Evolutionary conservation across 192 early-diverging fungal species (phyloP), one percentile per base, ranked within the genome.

Genomic region (Linnemannia zychae): DNA sequence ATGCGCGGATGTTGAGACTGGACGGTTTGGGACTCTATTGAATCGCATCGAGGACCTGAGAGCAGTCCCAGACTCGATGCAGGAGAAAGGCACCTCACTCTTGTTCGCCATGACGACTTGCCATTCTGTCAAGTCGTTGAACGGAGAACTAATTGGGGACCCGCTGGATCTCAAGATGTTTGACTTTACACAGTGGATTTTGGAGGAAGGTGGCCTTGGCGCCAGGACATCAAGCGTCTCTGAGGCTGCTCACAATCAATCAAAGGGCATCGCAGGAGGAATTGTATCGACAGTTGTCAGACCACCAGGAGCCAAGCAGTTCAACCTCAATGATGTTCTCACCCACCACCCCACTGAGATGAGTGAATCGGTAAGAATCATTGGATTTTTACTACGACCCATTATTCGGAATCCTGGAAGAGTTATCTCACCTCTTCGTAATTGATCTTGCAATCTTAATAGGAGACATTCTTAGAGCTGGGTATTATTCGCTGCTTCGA

Each of bases 81-180:
- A 74, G 11, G 83, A 85, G 11, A 76, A 47, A 40, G 52, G 72
- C 20, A 67, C 78, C 0, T 74, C 76, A 20, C 79, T 94, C 1
- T 66, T 94, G 49, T 91, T 92, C 63, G 92, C 93, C 16, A 91
- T 97, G 88, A 90, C 96, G 0, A 94, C 95, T 9, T 96, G 96
- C 67, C 96, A 97, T 79, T 94, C 93, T n/a, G 91, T 99, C 74
- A 99, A 99, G 86, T 91, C 98, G 13, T 93, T 99, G 1, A 88
- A 96, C 46, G 96, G 95, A 24, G 91, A 95, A 77, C 90, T 96
- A 3, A 92, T 99, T 36, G 99, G 99, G n/a, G 98, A 99, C 86
- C 98, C 98, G 7, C 89, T 99, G 60, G 99, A 99, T 82, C 84
- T 98, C 53, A 97, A 96, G 82, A 99, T 99, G 98, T 98, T 99